phyloP scores from a whole-genome alignment of 208 protist species.

The Zelonia costaricensis region DNA sequence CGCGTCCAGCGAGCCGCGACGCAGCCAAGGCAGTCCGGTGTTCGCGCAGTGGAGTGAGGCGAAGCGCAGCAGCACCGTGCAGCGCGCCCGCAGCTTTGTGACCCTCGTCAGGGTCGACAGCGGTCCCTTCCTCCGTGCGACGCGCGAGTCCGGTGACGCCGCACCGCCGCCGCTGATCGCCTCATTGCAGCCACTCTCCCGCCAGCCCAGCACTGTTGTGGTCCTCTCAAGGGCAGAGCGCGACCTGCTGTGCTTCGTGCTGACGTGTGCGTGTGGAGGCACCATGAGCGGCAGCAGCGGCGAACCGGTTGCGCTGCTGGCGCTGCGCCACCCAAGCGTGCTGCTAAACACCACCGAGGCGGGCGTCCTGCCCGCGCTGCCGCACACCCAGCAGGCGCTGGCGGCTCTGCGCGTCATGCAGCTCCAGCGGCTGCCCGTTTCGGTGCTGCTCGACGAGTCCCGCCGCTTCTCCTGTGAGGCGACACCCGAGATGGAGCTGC shows the following conservation, averaged over 20 bases:
- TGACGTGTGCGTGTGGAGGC: conserved; percentile 8
- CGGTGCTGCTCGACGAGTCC: too few species aligned
- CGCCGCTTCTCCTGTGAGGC: too few species aligned
- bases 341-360: neutral
- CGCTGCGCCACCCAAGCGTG: neutral
- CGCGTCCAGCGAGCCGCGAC: neutral
- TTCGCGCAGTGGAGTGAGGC: too few species aligned
- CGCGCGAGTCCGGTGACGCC: too few species aligned
- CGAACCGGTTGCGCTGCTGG: neutral
- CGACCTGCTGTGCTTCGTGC: conserved; percentile 22
- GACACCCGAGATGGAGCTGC: too few species aligned
- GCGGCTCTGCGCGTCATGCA: conserved; percentile 5
- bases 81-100: too few species aligned
- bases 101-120: too few species aligned
- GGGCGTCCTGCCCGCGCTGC: too few species aligned
- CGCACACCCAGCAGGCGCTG: conserved; percentile 7
- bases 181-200: neutral
- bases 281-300: neutral
- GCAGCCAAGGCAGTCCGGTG: neutral
- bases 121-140: too few species aligned
- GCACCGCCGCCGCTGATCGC: neutral
- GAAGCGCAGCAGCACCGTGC: too few species aligned
- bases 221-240: conserved; percentile 6
- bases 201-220: neutral
- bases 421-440: neutral